Base-by-base conservation (phyloP, 495 filamentous ascomycete species). In the Mycothermus thermophilus region DNA sequence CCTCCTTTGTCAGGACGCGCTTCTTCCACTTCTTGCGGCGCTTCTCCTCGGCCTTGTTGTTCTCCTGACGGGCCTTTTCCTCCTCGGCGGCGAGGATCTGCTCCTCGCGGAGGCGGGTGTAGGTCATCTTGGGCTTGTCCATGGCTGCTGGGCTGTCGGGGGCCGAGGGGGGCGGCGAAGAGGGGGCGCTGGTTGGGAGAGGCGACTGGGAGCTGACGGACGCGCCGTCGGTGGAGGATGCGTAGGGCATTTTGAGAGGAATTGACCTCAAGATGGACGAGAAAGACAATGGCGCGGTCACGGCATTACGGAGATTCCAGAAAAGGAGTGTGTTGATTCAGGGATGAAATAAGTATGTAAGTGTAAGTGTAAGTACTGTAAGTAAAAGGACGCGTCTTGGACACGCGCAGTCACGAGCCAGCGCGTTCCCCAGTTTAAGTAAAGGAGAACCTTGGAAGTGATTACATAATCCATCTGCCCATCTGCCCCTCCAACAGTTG, bases 61-160 rank as follows among this genome's bases (percentile, higher is more conserved):
- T 71, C 19, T 43, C 51, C 13, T 34, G 36, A 0, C 56, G 53
- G 23, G 72, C 69, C 30, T 56, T 56, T 34, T 65, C 59, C 40
- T 78, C 74, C 36, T 76, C 70, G 2, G 58, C 60, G 6, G 58
- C 58, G 43, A 70, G 64, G 3, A 63, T 53, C 37, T 63, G 60
- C 35, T 64, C 57, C 35, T 60, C 53, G 11, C 60, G 34, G 17
- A 57, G 23, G 21, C 44, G 44, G 9, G 45, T 48, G 42, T 59
- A 48, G 32, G 42, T 58, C 55, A 62, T 60, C 37, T 60, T 58
- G 22, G 47, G 15, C 22, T 42, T 40, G 15, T 46, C 39, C 14
- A 20, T 34, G 1, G 29, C 16, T 25, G 13, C 34, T 30, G 28
- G 27, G 15, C 9, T 43, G 34, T 17, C 43, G 25, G 27, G 39